Conservation (phyloP, 371 early-diverging fungal species). For the Lichtheimia corymbifera region DNA sequence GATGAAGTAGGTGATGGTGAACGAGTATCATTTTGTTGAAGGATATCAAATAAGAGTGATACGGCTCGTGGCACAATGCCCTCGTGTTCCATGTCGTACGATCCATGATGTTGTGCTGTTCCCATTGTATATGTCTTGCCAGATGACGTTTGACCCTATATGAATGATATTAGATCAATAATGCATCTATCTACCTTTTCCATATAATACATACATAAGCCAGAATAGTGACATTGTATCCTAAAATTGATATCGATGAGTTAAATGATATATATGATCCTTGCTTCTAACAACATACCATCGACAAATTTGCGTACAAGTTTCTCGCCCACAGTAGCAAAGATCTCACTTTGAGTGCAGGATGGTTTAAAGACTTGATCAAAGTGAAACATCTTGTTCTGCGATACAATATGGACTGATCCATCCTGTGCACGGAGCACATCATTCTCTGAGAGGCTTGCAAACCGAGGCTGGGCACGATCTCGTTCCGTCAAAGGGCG, state of each 20-base stretch:
- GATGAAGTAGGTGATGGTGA: slow-evolving; percentile 20
- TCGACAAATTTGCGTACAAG: slow-evolving; percentile 49
- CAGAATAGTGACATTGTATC: slow-evolving; percentile 94
- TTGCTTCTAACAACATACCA: slow-evolving; percentile 17
- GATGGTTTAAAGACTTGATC: slow-evolving; percentile 22
- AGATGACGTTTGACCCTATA: slow-evolving; percentile 86
- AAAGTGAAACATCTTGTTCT: slow-evolving; percentile 22
- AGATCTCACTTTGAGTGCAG: slow-evolving; percentile 24
- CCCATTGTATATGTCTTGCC: slow-evolving; percentile 99
- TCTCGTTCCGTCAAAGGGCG: slow-evolving; percentile 47
- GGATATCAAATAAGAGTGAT: slow-evolving; percentile 67
- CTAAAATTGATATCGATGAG: slow-evolving; percentile 27
- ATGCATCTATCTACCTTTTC: neutral
- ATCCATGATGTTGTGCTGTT: slow-evolving; percentile 73
- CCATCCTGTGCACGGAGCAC: slow-evolving; percentile 38
- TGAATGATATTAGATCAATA: neutral
- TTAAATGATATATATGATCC: neutral
- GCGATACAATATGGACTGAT: slow-evolving; percentile 39
- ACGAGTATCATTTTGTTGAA: slow-evolving; percentile 27
- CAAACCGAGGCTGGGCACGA: slow-evolving; percentile 45
- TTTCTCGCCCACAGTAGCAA: slow-evolving; percentile 32
- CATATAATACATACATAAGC: slow-evolving; percentile 76
- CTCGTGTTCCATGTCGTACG: slow-evolving; percentile 48
- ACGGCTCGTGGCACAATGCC: slow-evolving; percentile 94
- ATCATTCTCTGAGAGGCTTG: slow-evolving; percentile 27